A percentile compares a stretch with the other conserved stretches of the same genome.
Evolutionary conservation across 2,329 filamentous ascomycete species (phyloP).

Genomic region (Coleophoma crateriformis): DNA sequence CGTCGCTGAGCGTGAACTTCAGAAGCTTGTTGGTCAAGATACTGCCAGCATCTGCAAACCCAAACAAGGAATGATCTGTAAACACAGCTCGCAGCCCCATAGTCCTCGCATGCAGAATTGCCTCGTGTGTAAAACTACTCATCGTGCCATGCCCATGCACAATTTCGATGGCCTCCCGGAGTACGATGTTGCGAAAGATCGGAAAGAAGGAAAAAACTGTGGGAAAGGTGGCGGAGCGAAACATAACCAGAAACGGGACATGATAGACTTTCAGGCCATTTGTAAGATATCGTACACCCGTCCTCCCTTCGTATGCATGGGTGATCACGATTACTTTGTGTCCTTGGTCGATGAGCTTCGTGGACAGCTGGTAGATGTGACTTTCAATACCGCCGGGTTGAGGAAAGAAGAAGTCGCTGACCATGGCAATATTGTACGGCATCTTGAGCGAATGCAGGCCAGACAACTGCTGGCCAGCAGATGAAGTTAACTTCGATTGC

Average conservation of each 20-base stretch:
- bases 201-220: slow-evolving; percentile 99
- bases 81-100: slow-evolving; percentile 97
- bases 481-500: background rate
- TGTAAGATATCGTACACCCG: slow-evolving; percentile 88
- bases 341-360: slow-evolving; percentile 92
- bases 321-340: slow-evolving; percentile 99
- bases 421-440: slow-evolving; percentile 74
- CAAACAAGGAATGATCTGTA: slow-evolving; percentile 95
- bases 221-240: slow-evolving; percentile 87
- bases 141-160: slow-evolving; percentile 96
- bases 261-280: slow-evolving; percentile 99
- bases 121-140: slow-evolving; percentile 90
- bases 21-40: slow-evolving; percentile 96
- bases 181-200: slow-evolving; percentile 92
- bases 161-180: slow-evolving; percentile 92
- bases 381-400: slow-evolving; percentile 95
- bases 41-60: slow-evolving; percentile 91
- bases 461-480: slow-evolving; percentile 1
- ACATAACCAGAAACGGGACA: slow-evolving; percentile 92
- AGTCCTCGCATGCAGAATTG: slow-evolving; percentile 86
- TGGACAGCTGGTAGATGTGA: slow-evolving; percentile 96
- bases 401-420: slow-evolving; percentile 99
- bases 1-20: slow-evolving; percentile 93
- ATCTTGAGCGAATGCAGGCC: slow-evolving; percentile 12
- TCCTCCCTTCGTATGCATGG: slow-evolving; percentile 86